A percentile compares a stretch with the other conserved stretches of the same genome.
phyloP scores from a whole-genome alignment of 1,284 basidiomycete species.

The Austroboletus olivaceoglutinosus region DNA sequence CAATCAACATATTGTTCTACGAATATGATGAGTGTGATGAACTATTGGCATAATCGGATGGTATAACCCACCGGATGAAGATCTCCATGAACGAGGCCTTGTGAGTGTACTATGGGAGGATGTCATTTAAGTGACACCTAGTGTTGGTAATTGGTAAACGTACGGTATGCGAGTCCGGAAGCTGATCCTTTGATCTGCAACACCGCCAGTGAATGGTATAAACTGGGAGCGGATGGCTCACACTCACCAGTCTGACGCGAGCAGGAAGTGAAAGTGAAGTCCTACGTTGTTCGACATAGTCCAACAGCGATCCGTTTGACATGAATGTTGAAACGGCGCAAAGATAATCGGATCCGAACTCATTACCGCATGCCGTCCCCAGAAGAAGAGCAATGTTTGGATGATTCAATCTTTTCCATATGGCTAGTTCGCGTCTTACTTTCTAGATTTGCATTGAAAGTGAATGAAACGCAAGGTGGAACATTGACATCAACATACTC shows the following conservation, averaged over 20 bases:
- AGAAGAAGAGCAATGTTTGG: constrained; percentile 5
- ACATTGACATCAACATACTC: too few species aligned
- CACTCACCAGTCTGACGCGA: constrained; percentile 6
- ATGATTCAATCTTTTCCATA: constrained; percentile 7
- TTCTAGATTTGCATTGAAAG: background rate
- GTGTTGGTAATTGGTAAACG: background rate
- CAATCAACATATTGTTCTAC: constrained; percentile 3
- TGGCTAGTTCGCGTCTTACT: constrained; percentile 5
- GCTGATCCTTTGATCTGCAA: constrained; percentile 1
- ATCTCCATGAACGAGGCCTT: constrained; percentile 3
- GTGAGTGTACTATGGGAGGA: constrained; percentile 5
- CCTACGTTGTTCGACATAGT: background rate
- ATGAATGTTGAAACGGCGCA: constrained; percentile 11
- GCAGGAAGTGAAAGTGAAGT: background rate
- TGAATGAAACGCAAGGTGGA: background rate
- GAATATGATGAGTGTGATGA: too few species aligned
- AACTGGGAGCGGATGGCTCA: background rate
- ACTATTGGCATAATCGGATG: background rate
- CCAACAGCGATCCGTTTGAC: constrained; percentile 3
- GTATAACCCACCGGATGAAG: constrained; percentile 8
- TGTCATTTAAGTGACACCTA: background rate
- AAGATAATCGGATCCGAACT: constrained; percentile 2
- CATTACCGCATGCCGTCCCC: background rate
- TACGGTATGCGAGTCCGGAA: constrained; percentile 6
- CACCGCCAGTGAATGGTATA: background rate